Evolutionary conservation across 2,329 filamentous ascomycete genomes (phyloP).

Genomic region (Lomentospora prolificans): DNA sequence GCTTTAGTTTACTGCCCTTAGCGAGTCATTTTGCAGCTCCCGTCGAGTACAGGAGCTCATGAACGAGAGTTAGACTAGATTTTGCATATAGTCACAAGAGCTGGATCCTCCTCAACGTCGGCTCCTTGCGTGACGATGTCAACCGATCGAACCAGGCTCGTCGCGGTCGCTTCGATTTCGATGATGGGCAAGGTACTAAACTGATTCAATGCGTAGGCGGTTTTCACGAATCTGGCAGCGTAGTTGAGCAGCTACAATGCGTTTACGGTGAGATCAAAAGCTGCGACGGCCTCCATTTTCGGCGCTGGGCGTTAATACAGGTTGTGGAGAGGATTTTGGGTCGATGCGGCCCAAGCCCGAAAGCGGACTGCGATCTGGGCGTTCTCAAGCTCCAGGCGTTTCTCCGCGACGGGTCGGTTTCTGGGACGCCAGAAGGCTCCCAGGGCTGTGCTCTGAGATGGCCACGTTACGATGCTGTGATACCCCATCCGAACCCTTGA

Average conservation of each 20-base stretch:
- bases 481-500: no score
- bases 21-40: neutral
- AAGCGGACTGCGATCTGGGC: no score
- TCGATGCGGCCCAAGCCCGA: no score
- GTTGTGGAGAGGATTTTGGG: no score
- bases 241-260: neutral
- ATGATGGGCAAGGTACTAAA: neutral
- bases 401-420: no score
- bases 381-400: no score
- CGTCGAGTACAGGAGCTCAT: neutral
- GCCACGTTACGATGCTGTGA: no score
- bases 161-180: neutral
- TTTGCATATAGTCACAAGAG: neutral
- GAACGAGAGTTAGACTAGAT: neutral
- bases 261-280: neutral
- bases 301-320: neutral
- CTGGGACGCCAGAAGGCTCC: no score
- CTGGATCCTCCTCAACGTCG: neutral
- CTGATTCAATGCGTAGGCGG: neutral
- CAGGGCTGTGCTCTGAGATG: no score
- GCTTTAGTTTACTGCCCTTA: no score
- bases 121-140: neutral
- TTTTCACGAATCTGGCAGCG: neutral
- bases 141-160: neutral
- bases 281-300: neutral